Base-by-base conservation (phyloP, 495 filamentous ascomycete species). In the Neurospora tetraspora region DNA sequence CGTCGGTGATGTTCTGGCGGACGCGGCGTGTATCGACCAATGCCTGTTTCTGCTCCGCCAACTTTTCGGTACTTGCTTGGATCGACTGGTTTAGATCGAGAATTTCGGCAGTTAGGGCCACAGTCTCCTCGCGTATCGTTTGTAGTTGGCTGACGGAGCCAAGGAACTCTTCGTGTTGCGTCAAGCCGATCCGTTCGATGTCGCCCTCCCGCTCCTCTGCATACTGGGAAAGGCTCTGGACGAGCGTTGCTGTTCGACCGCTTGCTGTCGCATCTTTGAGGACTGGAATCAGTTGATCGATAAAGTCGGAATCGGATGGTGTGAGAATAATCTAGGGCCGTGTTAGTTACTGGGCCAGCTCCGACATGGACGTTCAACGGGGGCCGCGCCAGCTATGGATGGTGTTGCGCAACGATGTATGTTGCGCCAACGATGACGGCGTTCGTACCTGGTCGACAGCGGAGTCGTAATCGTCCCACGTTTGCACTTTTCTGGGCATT, bases 161-260 rank as follows among this genome's bases (percentile, higher is more conserved):
- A 39, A 98, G 90, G 78, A 99, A 99, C 72, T 97, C 96, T 77
- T 98, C 95, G 79, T 98, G 96, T 77, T 98, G 97, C 39, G 90
- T 93, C 78, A 95, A 92, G 79, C 96, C 97, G 74, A 99, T 96
- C 14, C 89, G 88, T 82, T 99, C 96, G 72, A 99, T 98, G 76
- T 98, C 94, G 3, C 86, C 80, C 78, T 99, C 96, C 70, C 94
- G 91, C 69, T 96, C 91, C 71, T 89, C 88, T 38, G 94, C 91
- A 81, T 97, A 94, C 69, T 89, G 88, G 16, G 89, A 87, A 40
- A 99, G 83, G 70, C 90, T 89, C 72, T 94, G 91, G 69, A 94
- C 84, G 61, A 99, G 90, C 70, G 90, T 88, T 27, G 86, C 84
- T 8, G 92, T 90, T 68, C 92, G 89, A 70, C 90, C 89, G n/a